A percentile compares a stretch with the other conserved stretches of the same genome.
Evolutionary conservation across 768 basidiomycete genomes (phyloP).

Genomic region (Leucogyrophana mollusca): DNA sequence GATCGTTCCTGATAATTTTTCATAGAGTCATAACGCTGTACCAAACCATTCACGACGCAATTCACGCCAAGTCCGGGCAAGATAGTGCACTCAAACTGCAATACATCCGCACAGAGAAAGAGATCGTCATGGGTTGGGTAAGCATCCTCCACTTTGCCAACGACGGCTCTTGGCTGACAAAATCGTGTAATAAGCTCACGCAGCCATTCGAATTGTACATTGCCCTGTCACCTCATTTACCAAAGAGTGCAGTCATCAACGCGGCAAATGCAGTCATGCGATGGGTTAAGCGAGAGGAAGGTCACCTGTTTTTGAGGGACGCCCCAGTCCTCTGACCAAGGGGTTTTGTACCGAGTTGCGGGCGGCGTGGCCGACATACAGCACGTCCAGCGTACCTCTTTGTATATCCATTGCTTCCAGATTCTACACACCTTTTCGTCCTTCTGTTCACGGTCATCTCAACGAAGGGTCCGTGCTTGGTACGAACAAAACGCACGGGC

Average conservation of each 20-base stretch:
- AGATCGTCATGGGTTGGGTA: conserved; percentile 95
- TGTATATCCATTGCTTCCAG: no score
- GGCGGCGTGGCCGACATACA: no score
- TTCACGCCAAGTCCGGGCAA: conserved; percentile 89
- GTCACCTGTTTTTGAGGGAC: conserved; percentile 75
- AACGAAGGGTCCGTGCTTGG: no score
- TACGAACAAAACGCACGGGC: no score
- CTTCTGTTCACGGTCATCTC: no score
- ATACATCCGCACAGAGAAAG: conserved; percentile 81
- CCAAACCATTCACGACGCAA: conserved; percentile 81
- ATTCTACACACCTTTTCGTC: no score
- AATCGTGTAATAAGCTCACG: conserved; percentile 61
- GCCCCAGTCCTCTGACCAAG: conserved; percentile 87
- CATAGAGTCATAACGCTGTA: conserved; percentile 81
- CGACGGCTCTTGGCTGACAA: background rate
- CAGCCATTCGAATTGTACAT: conserved; percentile 93
- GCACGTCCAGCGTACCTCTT: no score
- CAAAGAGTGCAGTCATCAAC: conserved; percentile 84
- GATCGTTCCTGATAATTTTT: conserved; percentile 5
- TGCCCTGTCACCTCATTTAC: conserved; percentile 74
- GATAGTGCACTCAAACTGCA: conserved; percentile 80
- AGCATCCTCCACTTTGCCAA: conserved; percentile 21
- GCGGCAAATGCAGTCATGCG: conserved; percentile 87
- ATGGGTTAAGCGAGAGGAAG: conserved; percentile 92
- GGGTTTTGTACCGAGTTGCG: no score